Conservation (phyloP, 495 filamentous ascomycete genomes). For the Neurospora intermedia region DNA sequence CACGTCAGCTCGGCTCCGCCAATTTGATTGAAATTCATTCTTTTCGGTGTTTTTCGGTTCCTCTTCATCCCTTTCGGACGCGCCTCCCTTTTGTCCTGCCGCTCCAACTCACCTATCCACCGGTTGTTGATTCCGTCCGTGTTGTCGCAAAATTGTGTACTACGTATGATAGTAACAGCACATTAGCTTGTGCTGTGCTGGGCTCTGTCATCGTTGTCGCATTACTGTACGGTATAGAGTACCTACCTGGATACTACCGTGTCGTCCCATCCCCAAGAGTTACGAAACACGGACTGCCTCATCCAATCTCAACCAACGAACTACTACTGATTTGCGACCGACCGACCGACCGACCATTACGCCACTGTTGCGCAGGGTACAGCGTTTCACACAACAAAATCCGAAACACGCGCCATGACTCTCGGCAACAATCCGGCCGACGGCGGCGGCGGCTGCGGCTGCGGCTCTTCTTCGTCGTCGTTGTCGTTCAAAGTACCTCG, state of each 20-base stretch:
- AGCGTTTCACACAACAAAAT: background rate
- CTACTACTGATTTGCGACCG: background rate
- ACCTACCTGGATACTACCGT: too few species aligned
- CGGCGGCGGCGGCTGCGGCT: background rate
- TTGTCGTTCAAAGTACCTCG: constrained; percentile 1
- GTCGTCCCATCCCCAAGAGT: background rate
- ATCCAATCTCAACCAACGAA: background rate
- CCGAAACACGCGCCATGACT: constrained; percentile 13
- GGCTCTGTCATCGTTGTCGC: background rate
- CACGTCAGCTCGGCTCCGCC: background rate
- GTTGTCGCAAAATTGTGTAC: background rate
- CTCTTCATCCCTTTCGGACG: background rate
- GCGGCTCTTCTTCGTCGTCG: too few species aligned
- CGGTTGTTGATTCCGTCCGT: background rate
- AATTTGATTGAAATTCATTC: background rate
- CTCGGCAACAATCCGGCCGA: background rate
- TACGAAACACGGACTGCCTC: background rate
- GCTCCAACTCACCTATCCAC: too few species aligned
- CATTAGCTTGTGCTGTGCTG: background rate
- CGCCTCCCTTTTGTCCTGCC: background rate
- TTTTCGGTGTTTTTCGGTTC: background rate
- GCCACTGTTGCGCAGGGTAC: background rate
- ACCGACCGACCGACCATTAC: background rate
- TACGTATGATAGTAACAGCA: background rate
- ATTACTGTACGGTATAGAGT: too few species aligned